Conservation (phyloP, 1,139 yeast genomes). For the Torulaspora pretoriensis region DNA sequence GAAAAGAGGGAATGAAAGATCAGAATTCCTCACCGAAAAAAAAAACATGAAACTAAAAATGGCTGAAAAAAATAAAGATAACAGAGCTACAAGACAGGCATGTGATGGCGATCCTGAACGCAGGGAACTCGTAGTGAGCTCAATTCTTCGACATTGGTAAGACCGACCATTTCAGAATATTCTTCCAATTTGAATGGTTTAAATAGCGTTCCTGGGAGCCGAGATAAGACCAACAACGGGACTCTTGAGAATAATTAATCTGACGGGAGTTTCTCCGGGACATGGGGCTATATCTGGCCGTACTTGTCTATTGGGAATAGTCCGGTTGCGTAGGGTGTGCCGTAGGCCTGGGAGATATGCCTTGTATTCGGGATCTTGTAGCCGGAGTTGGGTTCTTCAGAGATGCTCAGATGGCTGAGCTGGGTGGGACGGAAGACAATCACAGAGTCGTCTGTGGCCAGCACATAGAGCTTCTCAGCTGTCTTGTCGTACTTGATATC, state of each 20-base stretch:
- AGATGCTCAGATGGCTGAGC: background rate
- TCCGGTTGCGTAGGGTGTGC: background rate
- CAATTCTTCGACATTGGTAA: background rate
- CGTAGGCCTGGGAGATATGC: background rate
- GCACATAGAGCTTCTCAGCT: conserved; percentile 8
- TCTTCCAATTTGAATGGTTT: background rate
- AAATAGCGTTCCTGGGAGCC: background rate
- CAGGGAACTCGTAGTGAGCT: background rate
- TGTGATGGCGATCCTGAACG: background rate
- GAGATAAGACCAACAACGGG: background rate
- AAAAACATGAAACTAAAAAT: conserved; percentile 6
- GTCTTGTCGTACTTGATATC: conserved; percentile 9
- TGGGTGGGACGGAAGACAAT: conserved; percentile 5
- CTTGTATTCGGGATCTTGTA: background rate
- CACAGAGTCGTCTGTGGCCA: conserved; percentile 16
- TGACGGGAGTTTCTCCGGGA: too few species aligned
- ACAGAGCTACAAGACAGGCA: background rate
- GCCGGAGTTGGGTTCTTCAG: conserved; percentile 1
- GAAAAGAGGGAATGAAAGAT: conserved; percentile 10
- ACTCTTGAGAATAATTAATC: background rate
- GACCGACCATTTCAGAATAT: background rate
- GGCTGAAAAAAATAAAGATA: conserved; percentile 5
- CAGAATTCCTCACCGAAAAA: conserved; percentile 6
- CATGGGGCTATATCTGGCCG: conserved; percentile 1
- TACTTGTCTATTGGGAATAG: background rate